Percentiles rank a stretch among this genome's conserved stretches.
Conservation (phyloP, 176 grass and related monocot genomes). For the Chloris gayana region DNA sequence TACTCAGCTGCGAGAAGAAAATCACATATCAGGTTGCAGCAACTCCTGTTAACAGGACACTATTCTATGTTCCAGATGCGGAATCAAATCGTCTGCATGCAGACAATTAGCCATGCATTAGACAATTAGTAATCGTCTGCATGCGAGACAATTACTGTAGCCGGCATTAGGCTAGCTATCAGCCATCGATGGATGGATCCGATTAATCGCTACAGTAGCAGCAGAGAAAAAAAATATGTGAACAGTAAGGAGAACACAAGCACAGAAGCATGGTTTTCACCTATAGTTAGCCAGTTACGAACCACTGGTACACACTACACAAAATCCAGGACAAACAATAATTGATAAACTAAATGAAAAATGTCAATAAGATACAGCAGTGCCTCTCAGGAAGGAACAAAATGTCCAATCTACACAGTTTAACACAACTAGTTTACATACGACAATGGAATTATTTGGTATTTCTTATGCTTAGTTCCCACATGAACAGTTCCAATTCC, state of each 20-base stretch:
- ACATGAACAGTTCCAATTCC: slow-evolving; percentile 33
- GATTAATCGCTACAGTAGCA: too few species aligned
- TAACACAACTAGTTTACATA: slow-evolving; percentile 22
- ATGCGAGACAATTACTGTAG: too few species aligned
- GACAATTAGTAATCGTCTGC: too few species aligned
- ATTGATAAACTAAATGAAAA: slow-evolving; percentile 28
- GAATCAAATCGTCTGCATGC: too few species aligned
- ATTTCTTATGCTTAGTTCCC: slow-evolving; percentile 30
- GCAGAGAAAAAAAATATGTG: neutral
- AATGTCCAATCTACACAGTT: neutral
- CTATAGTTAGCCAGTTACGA: neutral
- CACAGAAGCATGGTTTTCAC: neutral
- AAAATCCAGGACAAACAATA: slow-evolving; percentile 11
- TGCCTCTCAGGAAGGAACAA: neutral
- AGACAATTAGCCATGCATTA: too few species aligned
- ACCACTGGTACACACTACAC: neutral
- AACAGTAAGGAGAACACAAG: neutral
- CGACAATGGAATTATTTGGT: slow-evolving; percentile 9
- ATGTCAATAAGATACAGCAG: slow-evolving; percentile 30
- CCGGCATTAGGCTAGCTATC: too few species aligned
- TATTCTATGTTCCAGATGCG: neutral
- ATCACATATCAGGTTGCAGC: neutral
- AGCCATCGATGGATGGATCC: too few species aligned
- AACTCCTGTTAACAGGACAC: neutral
- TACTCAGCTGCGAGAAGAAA: neutral